phyloP scores from a whole-genome alignment of 352 stramenopile genomes.

The Halophytophthora polymorphica region DNA sequence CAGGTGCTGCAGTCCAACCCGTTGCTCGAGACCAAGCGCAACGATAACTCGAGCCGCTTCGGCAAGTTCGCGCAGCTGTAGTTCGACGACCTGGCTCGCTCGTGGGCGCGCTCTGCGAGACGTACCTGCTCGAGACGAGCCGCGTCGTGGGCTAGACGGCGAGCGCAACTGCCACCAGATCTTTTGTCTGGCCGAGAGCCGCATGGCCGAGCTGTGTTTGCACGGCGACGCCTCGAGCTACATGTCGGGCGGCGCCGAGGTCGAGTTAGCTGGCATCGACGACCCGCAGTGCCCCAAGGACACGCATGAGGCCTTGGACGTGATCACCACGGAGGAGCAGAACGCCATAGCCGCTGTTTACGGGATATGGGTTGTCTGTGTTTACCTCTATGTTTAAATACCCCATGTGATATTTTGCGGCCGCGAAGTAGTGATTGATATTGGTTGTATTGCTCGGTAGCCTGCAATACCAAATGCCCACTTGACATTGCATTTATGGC shows the following conservation, averaged over 20 bases:
- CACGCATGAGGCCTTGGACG: constrained; percentile 86
- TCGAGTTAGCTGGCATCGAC: constrained; percentile 62
- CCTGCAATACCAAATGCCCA: too few relatives aligned
- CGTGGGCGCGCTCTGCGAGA: constrained; percentile 73
- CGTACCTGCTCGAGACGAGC: constrained; percentile 98
- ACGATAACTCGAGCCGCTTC: constrained; percentile 82
- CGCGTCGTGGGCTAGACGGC: constrained; percentile 88
- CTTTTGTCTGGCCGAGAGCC: constrained; percentile 47
- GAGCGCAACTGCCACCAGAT: constrained; percentile 98
- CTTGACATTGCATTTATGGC: too few relatives aligned
- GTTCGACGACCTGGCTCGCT: constrained; percentile 62
- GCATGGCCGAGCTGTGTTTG: constrained; percentile 54
- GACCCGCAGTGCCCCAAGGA: constrained; percentile 71
- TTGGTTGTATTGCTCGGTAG: too few relatives aligned
- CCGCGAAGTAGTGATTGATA: too few relatives aligned
- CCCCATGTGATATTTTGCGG: too few relatives aligned
- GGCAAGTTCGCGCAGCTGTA: constrained; percentile 81
- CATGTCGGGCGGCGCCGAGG: constrained; percentile 54
- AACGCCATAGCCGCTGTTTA: too few relatives aligned
- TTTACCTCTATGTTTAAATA: too few relatives aligned
- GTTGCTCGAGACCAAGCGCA: constrained; percentile 76
- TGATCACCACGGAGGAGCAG: constrained; percentile 86
- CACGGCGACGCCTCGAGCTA: constrained; percentile 59
- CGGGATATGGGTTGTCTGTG: too few relatives aligned
- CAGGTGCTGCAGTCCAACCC: constrained; percentile 80